Evolutionary conservation across 352 stramenopile genomes (phyloP).

Genomic region (Globisporangium abappressorium): DNA sequence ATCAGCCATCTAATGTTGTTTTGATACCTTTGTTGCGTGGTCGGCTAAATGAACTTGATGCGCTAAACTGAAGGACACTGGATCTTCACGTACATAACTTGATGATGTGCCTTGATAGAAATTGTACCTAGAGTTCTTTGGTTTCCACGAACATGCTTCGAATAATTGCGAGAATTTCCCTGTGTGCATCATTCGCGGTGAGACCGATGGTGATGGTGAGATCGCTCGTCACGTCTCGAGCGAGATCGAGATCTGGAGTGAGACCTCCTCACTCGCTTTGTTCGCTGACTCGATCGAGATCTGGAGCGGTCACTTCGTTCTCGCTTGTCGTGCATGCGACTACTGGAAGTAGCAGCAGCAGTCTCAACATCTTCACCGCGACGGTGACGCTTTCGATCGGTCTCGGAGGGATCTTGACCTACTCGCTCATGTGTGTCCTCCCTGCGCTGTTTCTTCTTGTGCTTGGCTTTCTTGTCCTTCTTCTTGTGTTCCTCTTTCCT

Average conservation of each 20-base stretch:
- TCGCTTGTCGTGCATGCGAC: background rate
- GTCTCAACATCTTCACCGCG: background rate
- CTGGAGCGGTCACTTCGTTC: constrained; percentile 2
- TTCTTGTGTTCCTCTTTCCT: constrained; percentile 19
- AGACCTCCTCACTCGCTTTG: constrained; percentile 4
- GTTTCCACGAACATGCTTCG: background rate
- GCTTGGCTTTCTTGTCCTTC: constrained; percentile 1
- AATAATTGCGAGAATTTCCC: background rate
- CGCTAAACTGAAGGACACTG: background rate
- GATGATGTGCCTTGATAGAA: background rate
- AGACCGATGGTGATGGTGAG: constrained; percentile 1
- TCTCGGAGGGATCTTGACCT: background rate
- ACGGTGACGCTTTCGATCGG: background rate
- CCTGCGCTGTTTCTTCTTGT: background rate
- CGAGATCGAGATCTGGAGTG: background rate
- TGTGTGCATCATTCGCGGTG: background rate
- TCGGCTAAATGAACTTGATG: background rate
- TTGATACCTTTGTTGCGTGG: background rate
- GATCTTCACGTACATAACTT: background rate
- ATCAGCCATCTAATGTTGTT: background rate
- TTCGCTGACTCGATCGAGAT: background rate
- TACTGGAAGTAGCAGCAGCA: background rate
- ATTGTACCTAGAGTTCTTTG: background rate
- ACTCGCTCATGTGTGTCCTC: background rate
- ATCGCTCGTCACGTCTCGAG: background rate